These are phyloP conservation scores for Orbilia oligospora DNA, from an alignment of 2,329 filamentous ascomycete genomes.

Conservation along the genomic window DNA sequence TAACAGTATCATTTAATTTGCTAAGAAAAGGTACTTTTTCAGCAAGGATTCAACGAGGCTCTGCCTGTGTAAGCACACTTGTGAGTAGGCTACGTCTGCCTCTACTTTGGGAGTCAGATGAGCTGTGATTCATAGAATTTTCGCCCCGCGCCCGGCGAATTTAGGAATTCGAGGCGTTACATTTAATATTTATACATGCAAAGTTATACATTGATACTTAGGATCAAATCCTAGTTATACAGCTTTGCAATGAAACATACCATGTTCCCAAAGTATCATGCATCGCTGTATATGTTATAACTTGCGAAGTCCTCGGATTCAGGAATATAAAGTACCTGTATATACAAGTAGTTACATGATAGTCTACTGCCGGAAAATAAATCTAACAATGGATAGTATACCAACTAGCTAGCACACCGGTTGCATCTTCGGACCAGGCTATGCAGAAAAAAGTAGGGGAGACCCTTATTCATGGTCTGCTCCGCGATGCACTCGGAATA, in stretches of 20 bases:
- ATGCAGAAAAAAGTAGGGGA: background rate
- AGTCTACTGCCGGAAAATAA: background rate
- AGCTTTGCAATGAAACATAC: too few species aligned
- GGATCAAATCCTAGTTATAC: background rate
- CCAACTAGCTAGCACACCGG: background rate
- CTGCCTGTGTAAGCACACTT: slow-evolving; percentile 1
- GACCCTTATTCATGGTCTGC: background rate
- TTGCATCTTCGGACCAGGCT: slow-evolving; percentile 11
- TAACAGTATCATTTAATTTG: background rate
- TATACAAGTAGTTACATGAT: background rate
- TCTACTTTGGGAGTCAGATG: slow-evolving; percentile 25
- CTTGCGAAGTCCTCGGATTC: background rate
- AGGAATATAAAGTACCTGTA: background rate
- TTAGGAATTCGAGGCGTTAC: slow-evolving; percentile 5
- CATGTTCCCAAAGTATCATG: background rate
- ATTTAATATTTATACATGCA: background rate
- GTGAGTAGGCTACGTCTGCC: background rate
- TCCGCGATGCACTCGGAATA: slow-evolving; percentile 2
- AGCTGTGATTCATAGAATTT: slow-evolving; percentile 43
- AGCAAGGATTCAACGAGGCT: slow-evolving; percentile 42
- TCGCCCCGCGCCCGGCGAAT: slow-evolving; percentile 23
- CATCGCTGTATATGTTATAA: background rate
- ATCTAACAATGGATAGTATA: background rate
- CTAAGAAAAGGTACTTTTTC: background rate
- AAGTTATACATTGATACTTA: slow-evolving; percentile 4